A percentile compares a stretch with the other conserved stretches of the same genome.
These are phyloP conservation scores for Tulasnella sp. DNA, from an alignment of 768 basidiomycete genomes.

Conservation along the genomic window DNA sequence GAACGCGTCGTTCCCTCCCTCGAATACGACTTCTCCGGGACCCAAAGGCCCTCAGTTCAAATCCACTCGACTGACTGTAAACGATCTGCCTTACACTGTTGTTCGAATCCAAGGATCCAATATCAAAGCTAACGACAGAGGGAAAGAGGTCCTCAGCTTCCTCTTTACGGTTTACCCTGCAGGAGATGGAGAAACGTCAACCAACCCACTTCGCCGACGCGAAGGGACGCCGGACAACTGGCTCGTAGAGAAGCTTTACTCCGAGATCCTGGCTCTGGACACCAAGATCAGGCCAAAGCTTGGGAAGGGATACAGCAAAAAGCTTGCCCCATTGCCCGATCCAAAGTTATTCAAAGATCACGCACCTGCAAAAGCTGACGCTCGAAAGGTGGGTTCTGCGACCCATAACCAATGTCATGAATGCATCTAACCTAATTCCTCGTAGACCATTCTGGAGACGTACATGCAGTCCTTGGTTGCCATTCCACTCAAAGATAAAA, in stretches of 20 bases:
- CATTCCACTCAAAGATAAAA: constrained; percentile 79
- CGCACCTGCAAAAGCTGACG: constrained; percentile 93
- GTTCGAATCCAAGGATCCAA: constrained; percentile 73
- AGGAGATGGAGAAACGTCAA: constrained; percentile 53
- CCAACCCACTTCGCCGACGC: constrained; percentile 13
- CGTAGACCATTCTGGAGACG: constrained; percentile 53
- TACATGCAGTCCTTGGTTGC: constrained; percentile 82
- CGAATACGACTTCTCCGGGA: neutral
- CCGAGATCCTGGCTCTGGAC: constrained; percentile 86
- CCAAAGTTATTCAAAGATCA: constrained; percentile 95
- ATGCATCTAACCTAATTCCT: neutral
- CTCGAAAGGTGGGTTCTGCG: constrained; percentile 68
- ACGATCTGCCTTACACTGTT: constrained; percentile 67
- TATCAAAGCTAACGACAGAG: constrained; percentile 82
- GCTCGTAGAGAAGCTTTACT: constrained; percentile 89
- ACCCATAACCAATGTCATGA: neutral
- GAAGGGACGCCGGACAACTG: constrained; percentile 31
- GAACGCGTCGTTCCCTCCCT: neutral
- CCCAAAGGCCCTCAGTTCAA: constrained; percentile 19
- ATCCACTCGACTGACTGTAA: constrained; percentile 30
- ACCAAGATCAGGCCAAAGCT: constrained; percentile 55
- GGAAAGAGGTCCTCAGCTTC: constrained; percentile 90
- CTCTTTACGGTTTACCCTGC: constrained; percentile 70
- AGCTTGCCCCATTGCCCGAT: constrained; percentile 78
- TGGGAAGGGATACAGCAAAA: constrained; percentile 67